Percentiles rank a stretch among this genome's conserved stretches.
Evolutionary conservation across 2,329 filamentous ascomycete genomes (phyloP).

Genomic region (Diaporthe helianthi): DNA sequence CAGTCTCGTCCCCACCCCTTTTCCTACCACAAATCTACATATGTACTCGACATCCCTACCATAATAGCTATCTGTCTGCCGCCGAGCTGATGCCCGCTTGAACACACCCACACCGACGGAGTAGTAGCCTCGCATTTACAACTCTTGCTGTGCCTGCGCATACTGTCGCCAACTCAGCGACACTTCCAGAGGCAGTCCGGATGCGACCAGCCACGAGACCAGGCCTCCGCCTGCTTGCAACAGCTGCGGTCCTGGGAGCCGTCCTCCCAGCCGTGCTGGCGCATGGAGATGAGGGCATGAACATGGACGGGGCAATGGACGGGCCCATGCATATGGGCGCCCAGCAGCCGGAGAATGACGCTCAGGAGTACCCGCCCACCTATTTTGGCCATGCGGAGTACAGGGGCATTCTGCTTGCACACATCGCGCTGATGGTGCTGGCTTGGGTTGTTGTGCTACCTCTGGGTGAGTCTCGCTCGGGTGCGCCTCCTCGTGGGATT

Average conservation of each 20-base stretch:
- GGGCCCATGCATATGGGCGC: slow-evolving; percentile 40
- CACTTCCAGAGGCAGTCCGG: not conserved
- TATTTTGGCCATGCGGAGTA: slow-evolving; percentile 51
- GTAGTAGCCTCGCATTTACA: not conserved
- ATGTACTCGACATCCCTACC: not conserved
- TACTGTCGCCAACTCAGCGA: not conserved
- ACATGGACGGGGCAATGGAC: slow-evolving; percentile 43
- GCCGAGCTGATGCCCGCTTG: not conserved
- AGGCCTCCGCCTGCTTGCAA: slow-evolving; percentile 40
- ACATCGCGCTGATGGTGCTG: slow-evolving; percentile 72
- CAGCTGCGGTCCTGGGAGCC: slow-evolving; percentile 41
- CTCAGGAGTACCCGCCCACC: slow-evolving; percentile 42
- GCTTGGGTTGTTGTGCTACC: slow-evolving; percentile 76
- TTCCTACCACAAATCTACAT: not conserved
- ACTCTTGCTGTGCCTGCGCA: not conserved
- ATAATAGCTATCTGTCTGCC: not conserved
- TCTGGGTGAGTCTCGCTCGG: slow-evolving; percentile 58
- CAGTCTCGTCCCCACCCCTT: not conserved
- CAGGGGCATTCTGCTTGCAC: slow-evolving; percentile 53
- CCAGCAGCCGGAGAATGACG: slow-evolving; percentile 39
- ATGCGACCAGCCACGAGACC: slow-evolving; percentile 39
- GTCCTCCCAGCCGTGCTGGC: slow-evolving; percentile 43
- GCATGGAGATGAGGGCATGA: slow-evolving; percentile 44
- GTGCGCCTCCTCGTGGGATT: not conserved
- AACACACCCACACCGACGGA: not conserved